Evolutionary conservation across 768 basidiomycete species (phyloP), one percentile per base, ranked within the genome.

Genomic region (Trametes coccinea): DNA sequence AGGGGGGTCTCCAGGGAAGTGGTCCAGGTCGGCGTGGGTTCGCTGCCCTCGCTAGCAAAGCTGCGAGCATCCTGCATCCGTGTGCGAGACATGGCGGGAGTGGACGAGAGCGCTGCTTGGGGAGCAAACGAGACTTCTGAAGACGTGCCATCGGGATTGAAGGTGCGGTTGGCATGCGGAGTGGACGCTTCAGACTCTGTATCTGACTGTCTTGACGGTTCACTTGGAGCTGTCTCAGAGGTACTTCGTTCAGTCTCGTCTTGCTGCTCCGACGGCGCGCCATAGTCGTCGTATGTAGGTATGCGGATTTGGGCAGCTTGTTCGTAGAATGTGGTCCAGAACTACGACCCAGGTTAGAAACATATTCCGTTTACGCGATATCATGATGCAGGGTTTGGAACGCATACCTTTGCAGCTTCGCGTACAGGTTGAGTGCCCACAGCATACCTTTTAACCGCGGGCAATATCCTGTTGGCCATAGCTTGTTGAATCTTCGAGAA

Each of bases 321-420:
- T 70, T 98, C 95, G 71, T 95, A 98, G 80, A 99, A 98, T 0
- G 92, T 89, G 4, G 88, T 89, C 95, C 96, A 98, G 73, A 98
- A 98, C 95, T 96, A 68, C 14, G 14, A n/a, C 43, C 22, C 14
- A 22, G 22, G 22, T 22, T 22, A 22, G 22, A 22, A 22, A 22
- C 22, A 22, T 22, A 22, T 22, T 22, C 22, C 22, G 22, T 0
- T 22, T 1, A 22, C 22, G 22, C 22, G 22, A 22, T 22, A 22
- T 22, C 22, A 22, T 22, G 22, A 22, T 22, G 22, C 22, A 22
- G 22, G 22, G 22, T 22, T 22, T 22, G 22, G 22, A 22, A 22
- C 22, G 22, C 85, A 59, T 66, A 93, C 96, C 79, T 90, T 91
- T 9, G 95, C 92, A 30, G 93, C 92, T 66, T 98, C 93, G 62